These are phyloP conservation scores for Fusarium nanum DNA, from an alignment of 2,329 filamentous ascomycete genomes.

Conservation along the genomic window DNA sequence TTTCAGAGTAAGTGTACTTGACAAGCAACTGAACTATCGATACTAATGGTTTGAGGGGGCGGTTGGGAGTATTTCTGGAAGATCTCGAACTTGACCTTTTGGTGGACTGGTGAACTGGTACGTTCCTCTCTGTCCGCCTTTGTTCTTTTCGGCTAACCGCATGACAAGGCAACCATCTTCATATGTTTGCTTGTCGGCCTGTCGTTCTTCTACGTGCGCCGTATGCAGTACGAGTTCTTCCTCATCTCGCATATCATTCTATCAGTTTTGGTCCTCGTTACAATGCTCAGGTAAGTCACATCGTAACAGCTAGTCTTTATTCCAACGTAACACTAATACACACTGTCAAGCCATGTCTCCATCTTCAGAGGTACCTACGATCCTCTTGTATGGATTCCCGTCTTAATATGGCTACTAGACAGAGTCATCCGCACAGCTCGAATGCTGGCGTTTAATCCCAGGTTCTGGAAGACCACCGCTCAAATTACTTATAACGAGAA, in stretches of 20 bases:
- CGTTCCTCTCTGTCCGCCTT: background rate
- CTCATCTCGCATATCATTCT: conserved; percentile 63
- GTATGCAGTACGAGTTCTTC: conserved; percentile 64
- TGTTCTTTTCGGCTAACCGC: background rate
- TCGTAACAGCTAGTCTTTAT: fast-evolving
- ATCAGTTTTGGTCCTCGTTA: conserved; percentile 61
- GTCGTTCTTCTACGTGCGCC: conserved; percentile 64
- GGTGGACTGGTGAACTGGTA: conserved; percentile 62
- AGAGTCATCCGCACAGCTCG: background rate
- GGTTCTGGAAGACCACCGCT: conserved; percentile 10
- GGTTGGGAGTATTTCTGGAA: conserved; percentile 51
- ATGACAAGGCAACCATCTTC: conserved; percentile 54
- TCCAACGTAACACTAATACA: background rate
- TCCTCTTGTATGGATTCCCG: conserved; percentile 24
- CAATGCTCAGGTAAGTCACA: conserved; percentile 61
- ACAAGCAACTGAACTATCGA: background rate
- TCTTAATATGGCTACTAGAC: conserved; percentile 1
- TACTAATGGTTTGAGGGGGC: conserved; percentile 48
- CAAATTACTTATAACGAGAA: conserved; percentile 1
- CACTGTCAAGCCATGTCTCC: conserved; percentile 56
- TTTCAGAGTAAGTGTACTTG: background rate
- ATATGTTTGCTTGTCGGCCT: conserved; percentile 59
- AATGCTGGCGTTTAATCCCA: background rate
- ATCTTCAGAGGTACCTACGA: conserved; percentile 64
- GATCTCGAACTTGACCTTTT: conserved; percentile 57